These are phyloP conservation scores for Plasmodium vinckei DNA, from an alignment of 169 alveolate genomes.

Conservation along the genomic window DNA sequence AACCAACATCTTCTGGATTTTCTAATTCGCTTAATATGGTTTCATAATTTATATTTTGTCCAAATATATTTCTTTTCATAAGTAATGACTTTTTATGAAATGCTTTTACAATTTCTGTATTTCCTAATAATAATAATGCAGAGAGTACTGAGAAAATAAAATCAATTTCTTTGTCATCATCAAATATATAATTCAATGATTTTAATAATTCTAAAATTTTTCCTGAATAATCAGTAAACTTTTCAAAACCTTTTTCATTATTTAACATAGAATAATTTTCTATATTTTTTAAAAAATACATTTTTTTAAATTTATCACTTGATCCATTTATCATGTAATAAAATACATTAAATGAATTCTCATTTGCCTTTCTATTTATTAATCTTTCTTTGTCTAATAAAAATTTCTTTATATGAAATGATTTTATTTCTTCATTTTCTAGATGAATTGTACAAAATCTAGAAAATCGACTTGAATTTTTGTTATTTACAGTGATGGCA, in stretches of 20 bases:
- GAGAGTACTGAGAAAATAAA: constrained; percentile 59
- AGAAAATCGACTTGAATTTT: constrained; percentile 49
- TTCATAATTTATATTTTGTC: constrained; percentile 7
- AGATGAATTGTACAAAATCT: constrained; percentile 31
- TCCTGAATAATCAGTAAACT: constrained; percentile 4
- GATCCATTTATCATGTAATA: constrained; percentile 67
- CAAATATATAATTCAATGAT: constrained; percentile 40
- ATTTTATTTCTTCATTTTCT: constrained; percentile 5
- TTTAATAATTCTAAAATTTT: constrained; percentile 26
- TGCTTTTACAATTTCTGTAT: constrained; percentile 16
- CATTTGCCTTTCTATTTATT: constrained; percentile 19
- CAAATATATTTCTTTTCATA: background rate
- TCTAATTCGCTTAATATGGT: constrained; percentile 3
- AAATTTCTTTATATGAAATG: constrained; percentile 18
- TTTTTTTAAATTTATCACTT: constrained; percentile 43
- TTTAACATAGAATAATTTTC: constrained; percentile 40
- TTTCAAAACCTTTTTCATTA: background rate
- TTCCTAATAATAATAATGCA: constrained; percentile 54
- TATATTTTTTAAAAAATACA: constrained; percentile 43
- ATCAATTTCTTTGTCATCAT: constrained; percentile 60
- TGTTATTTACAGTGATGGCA: constrained; percentile 27
- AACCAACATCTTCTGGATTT: background rate
- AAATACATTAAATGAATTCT: constrained; percentile 45
- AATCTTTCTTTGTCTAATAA: constrained; percentile 54
- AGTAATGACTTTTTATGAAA: constrained; percentile 2